Base-by-base conservation (phyloP, 345 rosid species). In the Salix dunnii region DNA sequence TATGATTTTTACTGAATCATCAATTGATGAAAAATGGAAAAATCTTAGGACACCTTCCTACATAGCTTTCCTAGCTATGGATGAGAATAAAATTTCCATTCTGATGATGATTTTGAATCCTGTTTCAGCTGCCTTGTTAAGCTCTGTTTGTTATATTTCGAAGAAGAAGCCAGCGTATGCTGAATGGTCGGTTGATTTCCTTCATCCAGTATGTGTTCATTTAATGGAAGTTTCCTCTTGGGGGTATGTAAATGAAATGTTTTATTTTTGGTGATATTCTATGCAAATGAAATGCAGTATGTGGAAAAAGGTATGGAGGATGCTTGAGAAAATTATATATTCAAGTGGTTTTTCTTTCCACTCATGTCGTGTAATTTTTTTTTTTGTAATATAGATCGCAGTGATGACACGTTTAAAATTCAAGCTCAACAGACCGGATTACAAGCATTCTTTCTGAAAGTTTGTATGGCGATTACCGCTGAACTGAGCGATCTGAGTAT, bases 31-130 rank as follows among this genome's bases (percentile, higher is more conserved):
- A 25, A 27, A 36, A 55, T 80, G 89, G 80, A 84, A 72, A 55
- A 70, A 86, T 89, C 92, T 86, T 89, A 89, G 89, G 89, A 87
- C 90, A 87, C 92, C 92, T 89, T 89, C 87, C 86, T 82, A 86
- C 90, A 87, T 78, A 49, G 88, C 82, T 55, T 36, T 65, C 7
- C 14, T 28, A 18, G 90, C 83, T 85, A 80, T 87, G 92, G 89
- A 87, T 87, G 92, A 84, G 89, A 89, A 83, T 7, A 80, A 84
- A 40, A 51, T 74, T 87, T 86, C 92, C 85, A 12, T 60, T 67
- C 88, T 89, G 90, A 86, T 85, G 92, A 81, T 79, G 86, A 42
- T 64, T 16, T 17, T 49, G 30, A n/a, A 18, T 33, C 11, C 3
- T 0, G 1, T 1, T 2, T 13, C n/a, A 3, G 7, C 1, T 49